These are phyloP conservation scores for Nyctanthes arbortristis DNA, from an alignment of 257 asterid genomes.

Conservation along the genomic window DNA sequence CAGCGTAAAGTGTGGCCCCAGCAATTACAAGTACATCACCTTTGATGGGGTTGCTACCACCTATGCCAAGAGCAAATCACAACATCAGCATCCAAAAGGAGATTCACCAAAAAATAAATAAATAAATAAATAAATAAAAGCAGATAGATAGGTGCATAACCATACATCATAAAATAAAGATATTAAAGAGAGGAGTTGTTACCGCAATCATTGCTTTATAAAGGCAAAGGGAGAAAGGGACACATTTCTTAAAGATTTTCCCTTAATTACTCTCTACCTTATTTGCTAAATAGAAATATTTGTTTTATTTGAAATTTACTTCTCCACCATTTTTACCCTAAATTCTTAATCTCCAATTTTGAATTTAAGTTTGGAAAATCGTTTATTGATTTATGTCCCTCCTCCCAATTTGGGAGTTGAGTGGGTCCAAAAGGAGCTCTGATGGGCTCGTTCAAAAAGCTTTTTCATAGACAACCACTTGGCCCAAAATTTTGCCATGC, in stretches of 20 bases:
- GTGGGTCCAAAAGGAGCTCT: no score
- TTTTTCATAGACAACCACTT: no score
- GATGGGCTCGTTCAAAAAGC: no score
- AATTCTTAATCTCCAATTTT: not conserved
- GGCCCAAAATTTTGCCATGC: no score
- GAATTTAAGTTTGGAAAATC: not conserved
- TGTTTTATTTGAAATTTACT: not conserved
- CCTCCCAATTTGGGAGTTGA: no score
- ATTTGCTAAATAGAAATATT: not conserved
- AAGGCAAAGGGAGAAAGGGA: not conserved
- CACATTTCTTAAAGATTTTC: not conserved
- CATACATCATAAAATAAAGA: not conserved
- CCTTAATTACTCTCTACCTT: not conserved
- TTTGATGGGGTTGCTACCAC: slow-evolving; percentile 78
- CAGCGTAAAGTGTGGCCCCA: slow-evolving; percentile 88
- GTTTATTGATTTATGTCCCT: no score
- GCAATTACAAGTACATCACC: slow-evolving; percentile 84
- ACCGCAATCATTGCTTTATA: not conserved
- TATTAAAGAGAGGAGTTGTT: not conserved
- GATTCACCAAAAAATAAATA: no score
- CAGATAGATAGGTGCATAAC: not conserved
- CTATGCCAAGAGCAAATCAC: slow-evolving; percentile 35
- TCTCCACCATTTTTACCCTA: not conserved
- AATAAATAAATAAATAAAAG: not conserved
- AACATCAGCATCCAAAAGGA: slow-evolving; percentile 17